phyloP scores from a whole-genome alignment of 441 rosid species.

The Arabidopsis hybrid region DNA sequence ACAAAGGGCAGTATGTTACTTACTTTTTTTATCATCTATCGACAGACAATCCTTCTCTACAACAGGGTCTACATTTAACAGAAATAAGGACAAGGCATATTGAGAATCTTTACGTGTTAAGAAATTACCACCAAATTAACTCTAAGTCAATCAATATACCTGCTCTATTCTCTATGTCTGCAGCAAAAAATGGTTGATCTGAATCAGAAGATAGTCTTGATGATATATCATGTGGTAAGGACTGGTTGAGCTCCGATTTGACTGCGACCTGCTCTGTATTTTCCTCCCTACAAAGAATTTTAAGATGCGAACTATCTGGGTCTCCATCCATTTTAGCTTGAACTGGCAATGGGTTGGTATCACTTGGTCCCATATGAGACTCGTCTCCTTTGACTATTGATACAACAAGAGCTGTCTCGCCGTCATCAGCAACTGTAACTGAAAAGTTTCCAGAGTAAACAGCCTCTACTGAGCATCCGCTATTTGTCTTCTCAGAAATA shows the following conservation, averaged over 20 bases:
- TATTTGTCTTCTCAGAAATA: constrained; percentile 51
- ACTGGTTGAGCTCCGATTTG: constrained; percentile 51
- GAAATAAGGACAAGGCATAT: constrained; percentile 4
- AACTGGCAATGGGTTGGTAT: constrained; percentile 46
- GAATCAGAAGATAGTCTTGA: constrained; percentile 47
- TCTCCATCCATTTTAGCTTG: constrained; percentile 53
- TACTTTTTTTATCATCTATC: constrained; percentile 29
- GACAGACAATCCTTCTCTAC: constrained; percentile 28
- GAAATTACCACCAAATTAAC: background rate
- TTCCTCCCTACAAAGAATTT: constrained; percentile 45
- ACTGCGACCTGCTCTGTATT: constrained; percentile 47
- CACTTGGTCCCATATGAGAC: constrained; percentile 53
- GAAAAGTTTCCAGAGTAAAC: constrained; percentile 72
- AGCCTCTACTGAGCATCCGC: constrained; percentile 57
- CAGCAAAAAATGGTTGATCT: constrained; percentile 46
- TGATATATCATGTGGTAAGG: constrained; percentile 59
- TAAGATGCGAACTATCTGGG: constrained; percentile 42
- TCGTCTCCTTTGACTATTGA: constrained; percentile 72
- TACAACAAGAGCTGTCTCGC: constrained; percentile 96
- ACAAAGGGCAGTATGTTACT: constrained; percentile 31
- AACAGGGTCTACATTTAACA: constrained; percentile 25
- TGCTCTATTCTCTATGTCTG: constrained; percentile 48
- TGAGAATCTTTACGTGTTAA: constrained; percentile 3
- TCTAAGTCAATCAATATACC: constrained; percentile 43
- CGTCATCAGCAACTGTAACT: constrained; percentile 89